phyloP scores from a whole-genome alignment of 2,329 filamentous ascomycete species.

The Cryphonectria japonica region DNA sequence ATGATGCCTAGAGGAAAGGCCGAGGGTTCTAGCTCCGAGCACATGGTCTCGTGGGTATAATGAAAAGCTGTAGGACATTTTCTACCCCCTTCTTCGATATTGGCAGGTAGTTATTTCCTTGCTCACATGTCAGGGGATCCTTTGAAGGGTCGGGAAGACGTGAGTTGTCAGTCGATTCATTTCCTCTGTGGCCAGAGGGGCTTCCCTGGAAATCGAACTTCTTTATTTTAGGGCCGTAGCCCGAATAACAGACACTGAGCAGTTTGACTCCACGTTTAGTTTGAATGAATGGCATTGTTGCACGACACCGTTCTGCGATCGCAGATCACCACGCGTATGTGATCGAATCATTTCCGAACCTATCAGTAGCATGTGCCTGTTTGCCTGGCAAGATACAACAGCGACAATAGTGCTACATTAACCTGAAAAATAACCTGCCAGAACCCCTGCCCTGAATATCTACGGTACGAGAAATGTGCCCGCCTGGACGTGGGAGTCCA shows the following conservation, averaged over 20 bases:
- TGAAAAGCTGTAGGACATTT: background rate
- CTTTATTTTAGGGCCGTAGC: background rate
- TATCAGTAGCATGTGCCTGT: background rate
- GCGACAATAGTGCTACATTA: background rate
- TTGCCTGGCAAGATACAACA: background rate
- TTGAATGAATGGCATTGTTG: background rate
- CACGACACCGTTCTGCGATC: background rate
- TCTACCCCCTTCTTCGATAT: background rate
- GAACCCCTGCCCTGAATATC: background rate
- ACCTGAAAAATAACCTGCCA: background rate
- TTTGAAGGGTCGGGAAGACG: background rate
- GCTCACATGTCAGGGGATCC: background rate
- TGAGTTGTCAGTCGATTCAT: background rate
- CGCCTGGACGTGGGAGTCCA: background rate
- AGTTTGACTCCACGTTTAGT: background rate
- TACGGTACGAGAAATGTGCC: background rate
- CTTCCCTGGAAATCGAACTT: background rate
- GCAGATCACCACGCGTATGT: background rate
- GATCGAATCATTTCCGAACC: background rate
- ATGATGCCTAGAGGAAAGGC: background rate
- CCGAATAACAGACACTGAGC: background rate
- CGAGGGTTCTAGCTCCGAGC: background rate
- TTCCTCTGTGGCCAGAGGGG: background rate
- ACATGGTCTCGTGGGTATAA: background rate
- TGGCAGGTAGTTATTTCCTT: background rate